Evolutionary conservation across 345 rosid species (phyloP).

Genomic region (Barbarea vulgaris): DNA sequence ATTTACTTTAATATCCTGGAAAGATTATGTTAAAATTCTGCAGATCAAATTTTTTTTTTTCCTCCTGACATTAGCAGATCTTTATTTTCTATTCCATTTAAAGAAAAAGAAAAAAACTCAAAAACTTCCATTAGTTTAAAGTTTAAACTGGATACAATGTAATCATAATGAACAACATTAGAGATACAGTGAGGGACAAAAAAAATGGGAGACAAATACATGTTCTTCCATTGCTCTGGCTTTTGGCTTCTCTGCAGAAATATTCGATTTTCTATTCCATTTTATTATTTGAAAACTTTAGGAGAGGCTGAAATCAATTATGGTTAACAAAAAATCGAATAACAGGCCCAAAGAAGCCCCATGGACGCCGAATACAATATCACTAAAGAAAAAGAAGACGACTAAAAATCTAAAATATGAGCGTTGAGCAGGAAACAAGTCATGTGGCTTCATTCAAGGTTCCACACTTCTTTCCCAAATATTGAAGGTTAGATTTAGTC

Average conservation of each 20-base stretch:
- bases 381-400: neutral
- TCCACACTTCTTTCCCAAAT: slow-evolving; percentile 4
- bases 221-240: too few relatives aligned
- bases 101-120: too few relatives aligned
- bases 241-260: too few relatives aligned
- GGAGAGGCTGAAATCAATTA: neutral
- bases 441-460: slow-evolving; percentile 26
- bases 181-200: too few relatives aligned
- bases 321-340: neutral
- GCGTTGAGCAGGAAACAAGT: slow-evolving; percentile 18
- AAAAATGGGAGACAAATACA: too few relatives aligned
- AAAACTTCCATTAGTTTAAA: too few relatives aligned
- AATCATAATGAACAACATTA: too few relatives aligned
- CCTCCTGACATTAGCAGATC: neutral
- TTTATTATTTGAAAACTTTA: too few relatives aligned
- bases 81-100: neutral
- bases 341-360: slow-evolving; percentile 22
- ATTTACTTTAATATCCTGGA: neutral
- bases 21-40: neutral
- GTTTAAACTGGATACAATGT: too few relatives aligned
- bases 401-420: neutral
- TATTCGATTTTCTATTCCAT: neutral
- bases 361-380: neutral
- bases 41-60: neutral
- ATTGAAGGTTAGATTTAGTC: too few relatives aligned